Evolutionary conservation across 257 asterid species (phyloP), one percentile per base, ranked within the genome.

Genomic region (Solanum piurae): DNA sequence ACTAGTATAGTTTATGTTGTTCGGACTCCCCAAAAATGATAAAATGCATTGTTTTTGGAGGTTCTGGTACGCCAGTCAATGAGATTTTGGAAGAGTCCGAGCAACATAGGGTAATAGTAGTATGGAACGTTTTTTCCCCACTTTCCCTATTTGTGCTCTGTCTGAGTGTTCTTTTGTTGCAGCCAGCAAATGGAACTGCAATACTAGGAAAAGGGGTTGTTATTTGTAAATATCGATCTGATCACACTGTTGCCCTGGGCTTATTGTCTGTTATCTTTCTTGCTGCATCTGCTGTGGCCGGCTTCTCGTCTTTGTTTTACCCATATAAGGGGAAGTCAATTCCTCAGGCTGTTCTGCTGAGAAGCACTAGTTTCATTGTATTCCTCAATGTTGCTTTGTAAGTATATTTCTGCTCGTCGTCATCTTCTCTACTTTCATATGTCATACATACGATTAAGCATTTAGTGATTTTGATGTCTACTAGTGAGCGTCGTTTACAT

Each of bases 361-460:
- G 90, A 58, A 96, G 91, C 96, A 91, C 87, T 68, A 80, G 91
- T 86, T 94, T 97, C 76, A 42, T 92, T 6, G 86, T 91, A 89
- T 96, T 97, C 91, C 87, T 94, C 92, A 93, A 93, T 31, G 73
- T 97, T 84, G 98, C 99, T 34, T 8, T 93, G 99, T 97, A 87
- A 97, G 99, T 92, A 36, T 25, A 31, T 66, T 69, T 86, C 60
- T 27, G 77, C 72, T 7, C 25, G 14, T 66, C 42, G 3, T 8
- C 42, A 38, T 38, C 44, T 38, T n/a, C n/a, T n/a, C 44, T 38
- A 38, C 44, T 38, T 8, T 38, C 44, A 2, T 38, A 3, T 38
- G 44, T 9, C 11, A 8, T 38, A 38, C 2, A 38, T 38, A 38
- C 12, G n/a, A n/a, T n/a, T n/a, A n/a, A n/a, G n/a, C n/a, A n/a